phyloP scores from a whole-genome alignment of 2,329 filamentous ascomycete genomes.

The Pseudogymnoascus pannorum region DNA sequence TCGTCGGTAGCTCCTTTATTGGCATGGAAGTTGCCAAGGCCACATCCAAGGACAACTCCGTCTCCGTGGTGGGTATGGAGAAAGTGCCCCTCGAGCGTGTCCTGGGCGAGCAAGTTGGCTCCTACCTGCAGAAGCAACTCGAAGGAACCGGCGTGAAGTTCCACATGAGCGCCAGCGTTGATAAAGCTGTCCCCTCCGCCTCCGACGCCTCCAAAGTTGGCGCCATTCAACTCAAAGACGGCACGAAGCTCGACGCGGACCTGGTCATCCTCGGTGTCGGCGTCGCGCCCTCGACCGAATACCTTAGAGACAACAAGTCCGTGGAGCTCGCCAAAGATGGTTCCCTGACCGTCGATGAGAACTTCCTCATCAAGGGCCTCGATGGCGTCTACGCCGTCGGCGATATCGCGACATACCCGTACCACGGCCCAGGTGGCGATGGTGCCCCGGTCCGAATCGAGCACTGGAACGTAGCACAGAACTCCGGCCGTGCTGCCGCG shows the following conservation, averaged over 20 bases:
- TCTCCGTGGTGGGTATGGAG: constrained; percentile 86
- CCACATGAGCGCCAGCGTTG: constrained; percentile 70
- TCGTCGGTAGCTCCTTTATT: constrained; percentile 92
- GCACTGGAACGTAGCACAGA: constrained; percentile 98
- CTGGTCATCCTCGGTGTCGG: constrained; percentile 88
- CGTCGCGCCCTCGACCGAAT: constrained; percentile 78
- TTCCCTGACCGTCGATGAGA: constrained; percentile 74
- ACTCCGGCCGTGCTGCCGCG: constrained; percentile 75
- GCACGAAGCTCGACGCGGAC: constrained; percentile 76
- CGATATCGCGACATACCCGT: constrained; percentile 92
- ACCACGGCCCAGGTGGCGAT: constrained; percentile 78
- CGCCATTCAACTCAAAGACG: constrained; percentile 75
- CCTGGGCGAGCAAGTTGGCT: constrained; percentile 74
- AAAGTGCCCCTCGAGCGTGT: constrained; percentile 76
- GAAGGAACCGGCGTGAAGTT: constrained; percentile 89
- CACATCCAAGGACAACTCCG: constrained; percentile 68
- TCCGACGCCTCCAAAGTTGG: constrained; percentile 67
- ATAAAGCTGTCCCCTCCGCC: constrained; percentile 68
- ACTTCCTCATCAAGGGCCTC: constrained; percentile 67
- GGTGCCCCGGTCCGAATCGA: constrained; percentile 76
- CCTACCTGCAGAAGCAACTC: constrained; percentile 68
- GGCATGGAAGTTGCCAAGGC: constrained; percentile 96
- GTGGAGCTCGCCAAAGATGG: constrained; percentile 73
- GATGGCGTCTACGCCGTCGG: constrained; percentile 87
- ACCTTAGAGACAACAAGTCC: constrained; percentile 63